Base-by-base conservation (phyloP, 148 eudicot species). In the Rhododendron williamsianum region DNA sequence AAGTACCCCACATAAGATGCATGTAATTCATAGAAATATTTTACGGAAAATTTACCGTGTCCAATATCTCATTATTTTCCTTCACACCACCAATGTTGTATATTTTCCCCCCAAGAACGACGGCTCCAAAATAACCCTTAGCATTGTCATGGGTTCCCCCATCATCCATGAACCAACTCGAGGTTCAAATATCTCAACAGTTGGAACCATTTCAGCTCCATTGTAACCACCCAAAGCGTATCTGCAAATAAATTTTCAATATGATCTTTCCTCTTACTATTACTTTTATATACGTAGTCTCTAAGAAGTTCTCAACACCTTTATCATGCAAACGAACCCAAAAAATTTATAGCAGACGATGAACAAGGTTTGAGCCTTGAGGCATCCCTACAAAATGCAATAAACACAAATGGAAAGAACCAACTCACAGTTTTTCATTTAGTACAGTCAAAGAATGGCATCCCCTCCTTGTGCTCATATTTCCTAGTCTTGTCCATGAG, bases 221-320 rank as follows among this genome's bases (percentile, higher is more conserved):
- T 95, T 91, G 81, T 77, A 91, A 23, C 98, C 98, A 79, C 98
- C 98, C 60, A 95, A 81, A 49, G 94, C 94, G 81, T 91, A 94
- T 88, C 98, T 95, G 88, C 81, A 56, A 93, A 58, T 18, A 63
- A 51, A 54, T 60, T 73, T 33, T 0, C 15, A 12, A 13, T 19
- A 23, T 41, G 15, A 27, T 69, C 84, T 9, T 67, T n/a, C 15
- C 15, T 48, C 65, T 58, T 58, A 58, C 9, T 3, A 19, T 19
- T 49, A 49, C 8, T 11, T 49, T 49, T 9, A 49, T 9, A 11
- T 11, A 49, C 12, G 0, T 46, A 49, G 80, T 45, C 21, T 33
- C 38, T 41, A 38, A 38, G 38, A 76, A 76, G 48, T 76, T 76
- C 1, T 6, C 15, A 12, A 4, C 41, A 30, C 48, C 79, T 36